Percentiles rank a stretch among this genome's conserved stretches.
Evolutionary conservation across 2,329 filamentous ascomycete species (phyloP).

Genomic region (Leptographium flavum): DNA sequence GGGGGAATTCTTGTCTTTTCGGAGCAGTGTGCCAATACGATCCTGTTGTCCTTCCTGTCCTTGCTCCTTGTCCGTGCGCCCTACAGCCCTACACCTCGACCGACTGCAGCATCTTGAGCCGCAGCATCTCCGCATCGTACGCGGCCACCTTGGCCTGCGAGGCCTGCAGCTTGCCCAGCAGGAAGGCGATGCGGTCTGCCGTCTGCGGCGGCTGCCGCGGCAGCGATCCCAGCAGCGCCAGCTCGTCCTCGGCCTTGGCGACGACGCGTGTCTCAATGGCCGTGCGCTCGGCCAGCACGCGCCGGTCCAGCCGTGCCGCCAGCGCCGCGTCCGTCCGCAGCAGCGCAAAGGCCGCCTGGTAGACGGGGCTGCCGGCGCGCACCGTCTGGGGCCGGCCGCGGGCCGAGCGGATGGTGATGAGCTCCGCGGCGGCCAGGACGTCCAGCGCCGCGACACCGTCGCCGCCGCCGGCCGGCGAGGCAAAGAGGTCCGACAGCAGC

Average conservation of each 20-base stretch:
- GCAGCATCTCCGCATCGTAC: conserved; percentile 58
- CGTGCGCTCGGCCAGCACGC: conserved; percentile 52
- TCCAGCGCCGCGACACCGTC: conserved; percentile 65
- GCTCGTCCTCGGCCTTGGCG: conserved; percentile 65
- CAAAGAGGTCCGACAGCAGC: conserved; percentile 62
- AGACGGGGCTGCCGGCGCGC: conserved; percentile 72
- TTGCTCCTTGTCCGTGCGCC: background rate
- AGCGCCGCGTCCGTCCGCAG: conserved; percentile 61
- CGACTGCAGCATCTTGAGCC: conserved; percentile 55
- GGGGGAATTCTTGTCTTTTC: too few relatives aligned
- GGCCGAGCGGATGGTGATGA: conserved; percentile 60
- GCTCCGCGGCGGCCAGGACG: conserved; percentile 68
- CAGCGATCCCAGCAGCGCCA: conserved; percentile 54
- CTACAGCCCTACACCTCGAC: conserved; percentile 13
- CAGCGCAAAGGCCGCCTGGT: conserved; percentile 65
- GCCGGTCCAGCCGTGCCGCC: conserved; percentile 57
- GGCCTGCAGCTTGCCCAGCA: conserved; percentile 58
- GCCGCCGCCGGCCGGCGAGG: too few relatives aligned
- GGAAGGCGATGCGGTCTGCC: conserved; percentile 50
- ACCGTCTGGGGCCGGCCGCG: conserved; percentile 69
- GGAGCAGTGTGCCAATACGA: too few relatives aligned
- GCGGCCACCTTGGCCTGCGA: conserved; percentile 61
- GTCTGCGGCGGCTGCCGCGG: conserved; percentile 59
- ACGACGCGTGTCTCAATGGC: conserved; percentile 61
- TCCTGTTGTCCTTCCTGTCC: too few relatives aligned